Evolutionary conservation across 495 filamentous ascomycete genomes (phyloP), one percentile per base, ranked within the genome.

Genomic region (Hyaloscypha finlandica): DNA sequence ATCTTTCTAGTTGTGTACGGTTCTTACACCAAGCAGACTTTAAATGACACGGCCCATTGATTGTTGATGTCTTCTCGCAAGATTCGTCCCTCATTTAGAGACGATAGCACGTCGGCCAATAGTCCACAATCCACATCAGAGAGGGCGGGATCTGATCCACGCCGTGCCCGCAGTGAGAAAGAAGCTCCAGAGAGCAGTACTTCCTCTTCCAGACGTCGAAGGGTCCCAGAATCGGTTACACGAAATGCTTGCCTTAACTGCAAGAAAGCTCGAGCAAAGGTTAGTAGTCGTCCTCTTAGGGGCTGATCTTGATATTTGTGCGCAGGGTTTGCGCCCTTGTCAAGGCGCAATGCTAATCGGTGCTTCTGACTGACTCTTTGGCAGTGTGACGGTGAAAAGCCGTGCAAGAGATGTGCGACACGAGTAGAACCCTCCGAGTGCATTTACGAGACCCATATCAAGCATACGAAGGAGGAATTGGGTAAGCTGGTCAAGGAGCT

Each of bases 251-350:
- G 72, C 59, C 53, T 68, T 19, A 68, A 66, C 30, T 74, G 72
- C 53, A 74, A 74, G 59, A 74, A 74, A 51, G 72, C 72, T 30
- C 66, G 72, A 57, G 66, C 72, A 42, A 74, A 74, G 67, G 72
- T 71, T 42, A 60, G 69, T 74, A 3, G 14, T 67, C 20, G 16
- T 65, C 55, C 6, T 35, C 29, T 2, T 31, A 37, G 59, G 12
- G 59, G 32, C 32, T 29, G 32, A 19, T 63, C 29, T 94, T 90
- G 63, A 94, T 75, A 93, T 97, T 79, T n/a, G 88, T 96, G 48
- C 66, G 4, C 56, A 11, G 9, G 29, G 8, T 53, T 53, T 9
- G 25, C 25, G 8, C 56, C 56, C 3, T 5, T 6, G 9, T 30
- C 6, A 3, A 6, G 4, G 5, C 56, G 31, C 30, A 33, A 29